Evolutionary conservation across 2,329 filamentous ascomycete species (phyloP).

Genomic region (Raffaelea arxii): DNA sequence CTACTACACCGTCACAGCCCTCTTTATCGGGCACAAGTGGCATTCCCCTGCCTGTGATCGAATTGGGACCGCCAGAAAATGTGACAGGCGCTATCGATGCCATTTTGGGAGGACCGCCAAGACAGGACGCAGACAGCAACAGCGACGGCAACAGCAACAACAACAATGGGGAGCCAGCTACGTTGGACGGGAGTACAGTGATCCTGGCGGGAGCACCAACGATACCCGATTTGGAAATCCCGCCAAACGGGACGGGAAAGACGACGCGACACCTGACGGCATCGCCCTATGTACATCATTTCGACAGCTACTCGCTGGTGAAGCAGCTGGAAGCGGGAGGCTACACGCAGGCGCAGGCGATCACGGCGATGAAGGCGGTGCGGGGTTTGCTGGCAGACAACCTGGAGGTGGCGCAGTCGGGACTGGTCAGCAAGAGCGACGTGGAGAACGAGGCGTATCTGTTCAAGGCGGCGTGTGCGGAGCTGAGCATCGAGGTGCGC

Average conservation of each 20-base stretch:
- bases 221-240: slow-evolving; percentile 31
- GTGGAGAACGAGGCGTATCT: slow-evolving; percentile 94
- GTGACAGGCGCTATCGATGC: slow-evolving; percentile 2
- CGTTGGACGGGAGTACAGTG: too few species aligned
- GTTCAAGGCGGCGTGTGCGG: slow-evolving; percentile 87
- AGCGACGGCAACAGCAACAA: slow-evolving; percentile 33
- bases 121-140: slow-evolving; percentile 5
- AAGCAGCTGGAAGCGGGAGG: slow-evolving; percentile 63
- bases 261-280: slow-evolving; percentile 59
- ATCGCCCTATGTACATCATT: slow-evolving; percentile 85
- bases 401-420: slow-evolving; percentile 68
- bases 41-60: slow-evolving; percentile 9
- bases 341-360: slow-evolving; percentile 65
- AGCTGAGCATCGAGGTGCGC: slow-evolving; percentile 78
- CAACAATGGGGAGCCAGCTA: too few species aligned
- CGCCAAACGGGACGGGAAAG: slow-evolving; percentile 20
- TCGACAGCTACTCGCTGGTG: slow-evolving; percentile 88
- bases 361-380: slow-evolving; percentile 87
- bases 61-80: slow-evolving; percentile 12
- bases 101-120: slow-evolving; percentile 9
- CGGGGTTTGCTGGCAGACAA: slow-evolving; percentile 68
- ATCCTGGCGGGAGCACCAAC: too few species aligned
- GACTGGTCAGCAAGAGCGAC: slow-evolving; percentile 79
- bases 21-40: too few species aligned
- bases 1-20: too few species aligned